Conservation (phyloP, 768 basidiomycete species). For the Phanerochaete sordida region DNA sequence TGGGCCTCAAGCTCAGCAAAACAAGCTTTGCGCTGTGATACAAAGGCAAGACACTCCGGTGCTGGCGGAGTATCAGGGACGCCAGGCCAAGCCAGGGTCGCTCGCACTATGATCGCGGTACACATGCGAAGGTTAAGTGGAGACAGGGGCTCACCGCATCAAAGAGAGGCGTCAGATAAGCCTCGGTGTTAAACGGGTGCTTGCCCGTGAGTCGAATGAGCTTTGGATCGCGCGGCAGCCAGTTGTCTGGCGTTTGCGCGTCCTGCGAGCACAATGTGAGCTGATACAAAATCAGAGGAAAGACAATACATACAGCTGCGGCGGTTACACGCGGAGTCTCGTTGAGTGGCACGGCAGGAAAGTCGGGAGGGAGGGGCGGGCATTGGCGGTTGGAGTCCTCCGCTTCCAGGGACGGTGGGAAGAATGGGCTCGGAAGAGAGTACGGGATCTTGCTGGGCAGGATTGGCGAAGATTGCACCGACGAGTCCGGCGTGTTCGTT, state of each 20-base stretch:
- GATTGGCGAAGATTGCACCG: not conserved
- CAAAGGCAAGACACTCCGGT: not conserved
- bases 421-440: slow-evolving; percentile 2
- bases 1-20: too few species aligned
- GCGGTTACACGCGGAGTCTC: slow-evolving; percentile 20
- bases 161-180: slow-evolving; percentile 42
- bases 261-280: slow-evolving; percentile 21
- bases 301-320: slow-evolving; percentile 18
- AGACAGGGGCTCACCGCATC: slow-evolving; percentile 26
- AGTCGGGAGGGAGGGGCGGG: slow-evolving; percentile 16
- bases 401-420: not conserved
- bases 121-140: not conserved
- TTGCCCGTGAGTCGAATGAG: slow-evolving; percentile 53
- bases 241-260: slow-evolving; percentile 36
- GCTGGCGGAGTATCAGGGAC: too few species aligned
- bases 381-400: slow-evolving; percentile 12
- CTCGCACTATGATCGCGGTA: not conserved
- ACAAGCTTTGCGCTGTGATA: not conserved
- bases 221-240: slow-evolving; percentile 35
- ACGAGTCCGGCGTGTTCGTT: not conserved
- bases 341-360: slow-evolving; percentile 24
- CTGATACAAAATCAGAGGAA: not conserved
- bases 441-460: not conserved
- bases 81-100: too few species aligned
- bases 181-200: slow-evolving; percentile 62